Evolutionary conservation across 352 stramenopile species (phyloP), one percentile per base, ranked within the genome.

Genomic region (Globisporangium barbulae): DNA sequence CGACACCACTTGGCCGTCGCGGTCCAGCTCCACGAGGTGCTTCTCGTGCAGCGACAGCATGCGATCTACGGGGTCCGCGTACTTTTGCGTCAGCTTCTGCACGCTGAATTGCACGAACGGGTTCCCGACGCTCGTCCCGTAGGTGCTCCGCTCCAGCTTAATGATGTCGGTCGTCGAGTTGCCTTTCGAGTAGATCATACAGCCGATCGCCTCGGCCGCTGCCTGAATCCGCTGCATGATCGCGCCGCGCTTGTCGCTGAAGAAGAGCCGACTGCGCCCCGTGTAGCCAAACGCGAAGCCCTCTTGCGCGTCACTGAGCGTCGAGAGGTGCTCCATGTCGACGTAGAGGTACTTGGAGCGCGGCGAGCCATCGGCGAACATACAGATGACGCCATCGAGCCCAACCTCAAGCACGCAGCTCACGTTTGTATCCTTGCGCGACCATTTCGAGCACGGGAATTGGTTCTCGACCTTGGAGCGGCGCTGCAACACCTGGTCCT

Each of bases 281-380:
- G 72, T 76, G 54, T 90, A 92, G 0, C 85, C 81, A 53, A 93
- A 72, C 33, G 79, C 74, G 48, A 93, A 89, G 0, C 71, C 87
- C 6, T 90, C 79, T 39, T 70, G 66, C 28, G 81, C 80, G 42
- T 91, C 81, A 1, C 68, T 67, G 7, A 91, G 59, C 21, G 75
- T 30, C 37, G 85, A 79, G 25, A 94, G 44, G 61, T 95, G 80
- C 60, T 88, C 75, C 77, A 95, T 93, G 54, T 92, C 83, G 4
- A 89, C 82, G 62, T 87, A 95, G 31, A 89, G 54, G 54, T 93
- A 94, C 63, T 80, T 88, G 44, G 83, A 91, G n/a, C 85, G 79
- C n/a, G 76, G 59, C 0, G 70, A 69, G 3, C 81, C 76, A 33
- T 81, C 77, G 0, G 63, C 33, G 6, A 78, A 68, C 22, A 64